Conservation (phyloP, 164 flowering plant genomes). For the Stephania japonica region DNA sequence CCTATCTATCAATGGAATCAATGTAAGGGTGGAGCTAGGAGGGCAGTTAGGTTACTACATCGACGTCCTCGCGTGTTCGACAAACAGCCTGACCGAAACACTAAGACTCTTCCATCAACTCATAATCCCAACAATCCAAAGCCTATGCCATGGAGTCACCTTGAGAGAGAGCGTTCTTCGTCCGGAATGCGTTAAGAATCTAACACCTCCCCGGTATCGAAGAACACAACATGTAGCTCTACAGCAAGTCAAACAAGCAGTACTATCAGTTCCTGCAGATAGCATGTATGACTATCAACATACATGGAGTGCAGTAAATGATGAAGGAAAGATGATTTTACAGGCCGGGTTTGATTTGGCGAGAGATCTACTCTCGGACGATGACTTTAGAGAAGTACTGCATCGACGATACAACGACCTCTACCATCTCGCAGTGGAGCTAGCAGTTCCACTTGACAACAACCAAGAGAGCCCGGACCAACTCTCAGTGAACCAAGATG, state of each 20-base stretch:
- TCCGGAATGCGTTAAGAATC: conserved; percentile 64
- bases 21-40: conserved; percentile 81
- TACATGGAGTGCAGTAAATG: conserved; percentile 69
- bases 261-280: conserved; percentile 86
- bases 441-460: conserved; percentile 58
- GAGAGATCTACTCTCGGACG: conserved; percentile 79
- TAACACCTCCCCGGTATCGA: conserved; percentile 74
- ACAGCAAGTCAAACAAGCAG: conserved; percentile 56
- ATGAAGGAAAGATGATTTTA: conserved; percentile 52
- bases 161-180: conserved; percentile 60
- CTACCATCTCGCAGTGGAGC: conserved; percentile 68
- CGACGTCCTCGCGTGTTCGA: conserved; percentile 85
- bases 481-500: conserved; percentile 20
- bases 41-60: conserved; percentile 69
- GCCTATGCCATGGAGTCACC: conserved; percentile 60
- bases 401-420: conserved; percentile 76
- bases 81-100: conserved; percentile 65
- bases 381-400: conserved; percentile 81
- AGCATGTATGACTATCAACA: conserved; percentile 92
- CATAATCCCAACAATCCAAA: conserved; percentile 73
- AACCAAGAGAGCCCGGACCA: conserved; percentile 28
- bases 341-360: conserved; percentile 70
- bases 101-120: conserved; percentile 70
- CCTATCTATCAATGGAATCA: conserved; percentile 64
- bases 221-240: conserved; percentile 46